A percentile compares a stretch with the other conserved stretches of the same genome.
These are phyloP conservation scores for Ophiostoma piceae DNA, from an alignment of 2,329 filamentous ascomycete species.

Conservation along the genomic window DNA sequence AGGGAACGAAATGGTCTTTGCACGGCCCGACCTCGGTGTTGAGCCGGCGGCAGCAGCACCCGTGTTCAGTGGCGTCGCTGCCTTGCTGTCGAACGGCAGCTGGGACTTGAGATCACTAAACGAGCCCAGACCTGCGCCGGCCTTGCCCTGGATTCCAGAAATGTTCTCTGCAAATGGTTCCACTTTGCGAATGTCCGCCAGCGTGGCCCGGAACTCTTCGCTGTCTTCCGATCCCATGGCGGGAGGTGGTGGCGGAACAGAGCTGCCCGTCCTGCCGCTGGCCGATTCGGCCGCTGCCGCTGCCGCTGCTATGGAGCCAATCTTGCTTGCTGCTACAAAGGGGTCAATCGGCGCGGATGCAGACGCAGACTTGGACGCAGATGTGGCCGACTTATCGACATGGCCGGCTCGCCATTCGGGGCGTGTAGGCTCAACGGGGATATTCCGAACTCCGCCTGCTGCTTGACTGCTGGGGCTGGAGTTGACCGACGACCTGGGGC, in stretches of 20 bases:
- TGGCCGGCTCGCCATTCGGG: conserved; percentile 56
- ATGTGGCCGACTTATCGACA: conserved; percentile 29
- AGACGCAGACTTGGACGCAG: conserved; percentile 18
- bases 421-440: conserved; percentile 54
- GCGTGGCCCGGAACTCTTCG: conserved; percentile 50
- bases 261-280: not conserved
- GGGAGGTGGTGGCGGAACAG: conserved; percentile 28
- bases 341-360: not conserved
- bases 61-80: conserved; percentile 30
- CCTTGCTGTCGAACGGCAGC: conserved; percentile 52
- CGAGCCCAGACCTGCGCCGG: conserved; percentile 45
- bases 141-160: conserved; percentile 22
- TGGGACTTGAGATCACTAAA: conserved; percentile 52
- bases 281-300: not conserved
- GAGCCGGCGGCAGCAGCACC: not conserved
- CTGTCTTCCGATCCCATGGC: conserved; percentile 51
- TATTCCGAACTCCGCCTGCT: conserved; percentile 44
- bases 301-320: conserved; percentile 24
- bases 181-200: conserved; percentile 52
- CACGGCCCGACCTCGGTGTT: not conserved
- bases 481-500: not conserved
- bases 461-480: conserved; percentile 26
- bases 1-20: conserved; percentile 42
- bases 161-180: conserved; percentile 48
- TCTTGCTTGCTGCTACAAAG: conserved; percentile 26